Evolutionary conservation across 768 basidiomycete species (phyloP).

Genomic region (Leccinum fibrillosum): DNA sequence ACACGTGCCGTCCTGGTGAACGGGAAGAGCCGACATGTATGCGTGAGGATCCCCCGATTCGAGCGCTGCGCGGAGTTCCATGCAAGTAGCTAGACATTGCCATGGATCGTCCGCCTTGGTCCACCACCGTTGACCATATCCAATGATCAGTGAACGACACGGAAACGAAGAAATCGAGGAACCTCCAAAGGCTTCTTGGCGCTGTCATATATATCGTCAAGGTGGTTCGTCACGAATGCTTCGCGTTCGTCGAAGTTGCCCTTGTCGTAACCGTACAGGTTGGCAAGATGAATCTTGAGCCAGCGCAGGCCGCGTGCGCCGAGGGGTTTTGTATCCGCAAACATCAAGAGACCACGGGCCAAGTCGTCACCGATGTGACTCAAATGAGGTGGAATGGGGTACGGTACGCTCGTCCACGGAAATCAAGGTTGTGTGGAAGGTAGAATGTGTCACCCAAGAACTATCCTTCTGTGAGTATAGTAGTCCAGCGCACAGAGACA

Average conservation of each 20-base stretch:
- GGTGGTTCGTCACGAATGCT: slow-evolving; percentile 63
- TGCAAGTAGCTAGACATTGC: slow-evolving; percentile 93
- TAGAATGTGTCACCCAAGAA: slow-evolving; percentile 89
- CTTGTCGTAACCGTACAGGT: slow-evolving; percentile 93
- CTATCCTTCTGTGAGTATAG: slow-evolving; percentile 32
- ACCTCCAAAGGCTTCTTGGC: slow-evolving; percentile 78
- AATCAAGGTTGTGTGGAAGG: slow-evolving; percentile 95
- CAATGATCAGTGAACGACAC: slow-evolving; percentile 3
- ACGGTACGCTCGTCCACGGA: slow-evolving; percentile 96
- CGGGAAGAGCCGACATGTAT: slow-evolving; percentile 70
- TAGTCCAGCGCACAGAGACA: not conserved
- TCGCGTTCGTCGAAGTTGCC: slow-evolving; percentile 92
- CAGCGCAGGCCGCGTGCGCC: slow-evolving; percentile 85
- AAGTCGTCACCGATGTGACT: slow-evolving; percentile 96
- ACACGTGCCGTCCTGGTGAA: slow-evolving; percentile 98
- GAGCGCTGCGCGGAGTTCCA: slow-evolving; percentile 81
- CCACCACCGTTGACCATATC: slow-evolving; percentile 85
- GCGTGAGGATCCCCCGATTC: slow-evolving; percentile 59
- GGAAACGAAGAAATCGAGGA: slow-evolving; percentile 20
- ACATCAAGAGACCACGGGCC: slow-evolving; percentile 79
- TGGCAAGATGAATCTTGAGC: slow-evolving; percentile 95
- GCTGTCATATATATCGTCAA: slow-evolving; percentile 79
- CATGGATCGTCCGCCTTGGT: slow-evolving; percentile 89
- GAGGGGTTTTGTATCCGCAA: slow-evolving; percentile 75
- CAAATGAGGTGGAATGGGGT: slow-evolving; percentile 92